phyloP scores from a whole-genome alignment of 306 rosid genomes.

The Sicyos edulis region DNA sequence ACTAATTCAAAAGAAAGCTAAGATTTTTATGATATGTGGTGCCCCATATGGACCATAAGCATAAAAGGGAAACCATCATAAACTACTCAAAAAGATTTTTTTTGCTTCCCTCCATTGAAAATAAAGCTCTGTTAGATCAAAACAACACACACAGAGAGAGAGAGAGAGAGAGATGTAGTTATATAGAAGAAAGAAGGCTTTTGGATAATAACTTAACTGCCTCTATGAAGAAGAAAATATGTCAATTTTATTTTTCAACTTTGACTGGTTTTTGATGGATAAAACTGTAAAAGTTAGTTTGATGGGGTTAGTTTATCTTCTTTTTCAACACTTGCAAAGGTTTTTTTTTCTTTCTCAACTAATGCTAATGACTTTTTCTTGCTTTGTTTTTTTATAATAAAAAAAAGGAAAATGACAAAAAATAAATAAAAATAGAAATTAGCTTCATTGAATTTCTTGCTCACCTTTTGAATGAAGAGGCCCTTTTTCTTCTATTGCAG shows the following conservation, averaged over 20 bases:
- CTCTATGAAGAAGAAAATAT: not conserved
- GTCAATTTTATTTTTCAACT: not conserved
- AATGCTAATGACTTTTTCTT: constrained; percentile 17
- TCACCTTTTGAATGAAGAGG: not conserved
- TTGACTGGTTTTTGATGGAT: not conserved
- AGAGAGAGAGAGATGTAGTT: not conserved
- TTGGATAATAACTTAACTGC: not conserved
- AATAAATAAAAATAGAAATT: not conserved
- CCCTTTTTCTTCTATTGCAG: not conserved
- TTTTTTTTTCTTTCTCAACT: not conserved
- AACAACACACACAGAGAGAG: not conserved
- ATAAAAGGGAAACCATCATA: constrained; percentile 9
- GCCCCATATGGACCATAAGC: constrained; percentile 15
- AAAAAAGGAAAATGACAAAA: not conserved
- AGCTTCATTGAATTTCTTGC: not conserved
- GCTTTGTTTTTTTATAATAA: not conserved
- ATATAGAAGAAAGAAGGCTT: not conserved
- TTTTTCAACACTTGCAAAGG: not conserved
- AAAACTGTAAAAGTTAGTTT: constrained; percentile 14
- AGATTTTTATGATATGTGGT: constrained; percentile 9
- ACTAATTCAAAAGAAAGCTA: constrained; percentile 3
- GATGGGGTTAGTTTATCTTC: constrained; percentile 20
- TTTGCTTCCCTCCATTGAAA: not conserved
- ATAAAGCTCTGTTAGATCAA: constrained; percentile 1
- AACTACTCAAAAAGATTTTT: not conserved